A percentile compares a stretch with the other conserved stretches of the same genome.
These are phyloP conservation scores for Oryza rufipogon DNA, from an alignment of 176 grass and related monocot species.

Conservation along the genomic window DNA sequence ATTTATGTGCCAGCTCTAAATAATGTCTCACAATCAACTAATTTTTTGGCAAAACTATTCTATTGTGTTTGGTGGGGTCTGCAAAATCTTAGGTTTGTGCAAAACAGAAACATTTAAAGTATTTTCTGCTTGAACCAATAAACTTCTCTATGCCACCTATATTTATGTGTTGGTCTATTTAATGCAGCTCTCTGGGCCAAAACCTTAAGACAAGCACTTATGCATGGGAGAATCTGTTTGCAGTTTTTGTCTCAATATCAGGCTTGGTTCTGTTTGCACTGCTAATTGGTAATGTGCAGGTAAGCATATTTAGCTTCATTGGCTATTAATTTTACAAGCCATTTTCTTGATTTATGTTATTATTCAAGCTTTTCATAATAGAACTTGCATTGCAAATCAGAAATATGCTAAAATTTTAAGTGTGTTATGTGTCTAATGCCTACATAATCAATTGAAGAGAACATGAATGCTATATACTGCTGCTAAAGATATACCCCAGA, in stretches of 20 bases:
- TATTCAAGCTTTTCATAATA: conserved; percentile 7
- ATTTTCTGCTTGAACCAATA: conserved; percentile 2
- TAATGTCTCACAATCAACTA: conserved; percentile 58
- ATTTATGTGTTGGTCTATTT: conserved; percentile 33
- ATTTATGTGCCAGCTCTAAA: conserved; percentile 59
- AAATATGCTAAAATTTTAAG: not conserved
- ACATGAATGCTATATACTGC: not conserved
- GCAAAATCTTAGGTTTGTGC: conserved; percentile 80
- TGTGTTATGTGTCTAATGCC: not conserved
- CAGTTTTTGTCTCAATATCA: conserved; percentile 79
- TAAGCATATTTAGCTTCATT: conserved; percentile 41
- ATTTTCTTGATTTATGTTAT: conserved; percentile 25
- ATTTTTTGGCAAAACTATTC: conserved; percentile 79
- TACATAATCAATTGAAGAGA: not conserved
- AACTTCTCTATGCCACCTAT: conserved; percentile 18
- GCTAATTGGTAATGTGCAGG: conserved; percentile 97
- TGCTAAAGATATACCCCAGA: not conserved
- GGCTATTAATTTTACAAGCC: not conserved
- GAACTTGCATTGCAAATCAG: conserved; percentile 10
- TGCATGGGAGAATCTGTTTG: conserved; percentile 81
- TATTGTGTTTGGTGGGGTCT: conserved; percentile 98
- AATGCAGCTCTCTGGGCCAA: conserved; percentile 88
- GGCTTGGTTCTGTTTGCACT: conserved; percentile 89
- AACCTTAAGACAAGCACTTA: conserved; percentile 80
- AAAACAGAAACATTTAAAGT: not conserved